phyloP scores from a whole-genome alignment of 306 rosid genomes.

The Abrus pulchellus region DNA sequence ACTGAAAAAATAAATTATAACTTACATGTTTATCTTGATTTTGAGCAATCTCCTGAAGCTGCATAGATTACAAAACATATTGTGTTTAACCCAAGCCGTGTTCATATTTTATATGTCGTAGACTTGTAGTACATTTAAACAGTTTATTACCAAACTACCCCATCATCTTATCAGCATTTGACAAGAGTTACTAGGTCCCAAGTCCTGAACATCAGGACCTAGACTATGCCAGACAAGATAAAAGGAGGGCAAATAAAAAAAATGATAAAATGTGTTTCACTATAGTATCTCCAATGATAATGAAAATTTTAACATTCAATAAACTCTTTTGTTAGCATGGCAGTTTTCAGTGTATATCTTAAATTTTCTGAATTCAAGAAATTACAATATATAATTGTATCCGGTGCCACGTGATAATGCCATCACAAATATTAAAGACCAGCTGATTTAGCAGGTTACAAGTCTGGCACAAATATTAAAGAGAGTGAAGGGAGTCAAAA shows the following conservation, averaged over 20 bases:
- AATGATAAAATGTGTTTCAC: constrained; percentile 18
- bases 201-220: constrained; percentile 20
- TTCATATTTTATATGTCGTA: constrained; percentile 18
- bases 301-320: constrained; percentile 7
- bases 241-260: constrained; percentile 16
- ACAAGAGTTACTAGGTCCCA: constrained; percentile 34
- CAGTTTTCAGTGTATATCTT: constrained; percentile 1
- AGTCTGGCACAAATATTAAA: constrained; percentile 26
- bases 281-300: background rate
- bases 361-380: constrained; percentile 4
- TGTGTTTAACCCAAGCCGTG: constrained; percentile 28
- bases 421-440: constrained; percentile 11
- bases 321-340: background rate
- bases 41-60: constrained; percentile 71
- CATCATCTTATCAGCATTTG: constrained; percentile 30
- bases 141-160: constrained; percentile 27
- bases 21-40: constrained; percentile 64
- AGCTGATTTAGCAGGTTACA: constrained; percentile 33
- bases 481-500: constrained; percentile 16
- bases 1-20: background rate
- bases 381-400: constrained; percentile 5
- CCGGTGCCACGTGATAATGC: background rate
- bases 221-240: constrained; percentile 4
- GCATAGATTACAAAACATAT: constrained; percentile 48
- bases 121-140: background rate